Conservation (phyloP, 352 stramenopile species). For the Pythium brachiatum region DNA sequence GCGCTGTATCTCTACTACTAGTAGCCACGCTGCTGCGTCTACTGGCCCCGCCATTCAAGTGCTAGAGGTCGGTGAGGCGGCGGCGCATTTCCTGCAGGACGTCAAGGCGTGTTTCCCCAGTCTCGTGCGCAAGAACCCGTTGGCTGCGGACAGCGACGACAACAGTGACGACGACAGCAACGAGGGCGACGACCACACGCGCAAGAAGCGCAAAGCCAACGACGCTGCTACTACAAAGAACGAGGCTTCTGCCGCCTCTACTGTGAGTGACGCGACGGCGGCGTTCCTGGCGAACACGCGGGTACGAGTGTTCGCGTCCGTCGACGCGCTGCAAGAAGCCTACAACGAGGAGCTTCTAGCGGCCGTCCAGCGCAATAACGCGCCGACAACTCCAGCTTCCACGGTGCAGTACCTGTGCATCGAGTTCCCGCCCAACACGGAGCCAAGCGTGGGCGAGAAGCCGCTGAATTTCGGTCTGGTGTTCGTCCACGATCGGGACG, state of each 20-base stretch:
- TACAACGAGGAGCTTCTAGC: conserved; percentile 3
- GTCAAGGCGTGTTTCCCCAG: conserved; percentile 64
- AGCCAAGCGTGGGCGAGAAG: background rate
- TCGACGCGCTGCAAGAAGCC: conserved; percentile 22
- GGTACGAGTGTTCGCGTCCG: conserved; percentile 30
- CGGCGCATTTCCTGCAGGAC: conserved; percentile 48
- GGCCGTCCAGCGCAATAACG: conserved; percentile 21
- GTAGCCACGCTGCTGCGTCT: background rate
- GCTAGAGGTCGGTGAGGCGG: conserved; percentile 57
- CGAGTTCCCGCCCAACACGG: conserved; percentile 33
- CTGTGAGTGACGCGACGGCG: conserved; percentile 17
- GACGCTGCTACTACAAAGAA: background rate
- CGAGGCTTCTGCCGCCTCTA: background rate
- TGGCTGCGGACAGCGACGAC: conserved; percentile 32
- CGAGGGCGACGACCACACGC: conserved; percentile 8
- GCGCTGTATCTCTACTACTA: background rate
- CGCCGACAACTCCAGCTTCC: background rate
- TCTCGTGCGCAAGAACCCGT: conserved; percentile 49
- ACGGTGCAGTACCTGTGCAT: conserved; percentile 50
- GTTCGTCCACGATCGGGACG: conserved; percentile 34
- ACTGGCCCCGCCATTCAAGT: conserved; percentile 23
- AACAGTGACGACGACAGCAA: conserved; percentile 24
- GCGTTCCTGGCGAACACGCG: conserved; percentile 35
- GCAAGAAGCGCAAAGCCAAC: background rate
- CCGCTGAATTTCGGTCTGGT: conserved; percentile 58